These are phyloP conservation scores for Syncephalastrum monosporum DNA, from an alignment of 371 early-diverging fungal species.

Conservation along the genomic window DNA sequence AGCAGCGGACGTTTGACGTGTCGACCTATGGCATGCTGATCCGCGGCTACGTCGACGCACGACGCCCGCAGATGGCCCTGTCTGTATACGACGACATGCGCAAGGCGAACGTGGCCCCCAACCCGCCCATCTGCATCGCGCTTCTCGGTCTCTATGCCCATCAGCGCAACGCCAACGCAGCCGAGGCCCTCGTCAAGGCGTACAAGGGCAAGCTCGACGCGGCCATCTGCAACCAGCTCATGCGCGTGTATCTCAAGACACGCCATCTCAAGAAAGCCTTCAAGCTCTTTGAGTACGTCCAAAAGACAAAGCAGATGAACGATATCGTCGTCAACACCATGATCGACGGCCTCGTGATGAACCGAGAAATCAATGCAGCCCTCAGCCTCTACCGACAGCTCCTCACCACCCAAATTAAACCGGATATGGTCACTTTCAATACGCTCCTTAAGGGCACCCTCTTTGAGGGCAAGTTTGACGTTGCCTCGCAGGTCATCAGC, in stretches of 20 bases:
- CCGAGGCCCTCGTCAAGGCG: constrained; percentile 30
- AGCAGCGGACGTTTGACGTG: constrained; percentile 16
- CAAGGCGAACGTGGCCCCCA: constrained; percentile 22
- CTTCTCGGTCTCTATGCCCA: constrained; percentile 39
- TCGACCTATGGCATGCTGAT: constrained; percentile 38
- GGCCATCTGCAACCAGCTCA: constrained; percentile 34
- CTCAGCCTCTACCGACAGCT: constrained; percentile 34
- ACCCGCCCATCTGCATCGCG: constrained; percentile 22
- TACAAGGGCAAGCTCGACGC: constrained; percentile 25
- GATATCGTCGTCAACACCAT: constrained; percentile 43
- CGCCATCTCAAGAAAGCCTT: constrained; percentile 30
- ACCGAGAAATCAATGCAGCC: constrained; percentile 34
- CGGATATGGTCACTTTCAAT: constrained; percentile 49
- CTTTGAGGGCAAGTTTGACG: constrained; percentile 16
- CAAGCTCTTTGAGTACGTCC: constrained; percentile 30
- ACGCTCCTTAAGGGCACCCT: constrained; percentile 47
- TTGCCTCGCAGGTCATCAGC: constrained; percentile 27
- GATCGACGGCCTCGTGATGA: constrained; percentile 46
- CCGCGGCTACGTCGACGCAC: constrained; percentile 29
- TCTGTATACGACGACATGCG: constrained; percentile 35
- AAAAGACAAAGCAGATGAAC: constrained; percentile 29
- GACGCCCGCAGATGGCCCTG: constrained; percentile 24
- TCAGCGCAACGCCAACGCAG: constrained; percentile 22
- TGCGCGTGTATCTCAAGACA: constrained; percentile 43
- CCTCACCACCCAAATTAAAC: constrained; percentile 27